Evolutionary conservation across 1,139 yeast genomes (phyloP).

Genomic region (Yamadazyma aaseri): DNA sequence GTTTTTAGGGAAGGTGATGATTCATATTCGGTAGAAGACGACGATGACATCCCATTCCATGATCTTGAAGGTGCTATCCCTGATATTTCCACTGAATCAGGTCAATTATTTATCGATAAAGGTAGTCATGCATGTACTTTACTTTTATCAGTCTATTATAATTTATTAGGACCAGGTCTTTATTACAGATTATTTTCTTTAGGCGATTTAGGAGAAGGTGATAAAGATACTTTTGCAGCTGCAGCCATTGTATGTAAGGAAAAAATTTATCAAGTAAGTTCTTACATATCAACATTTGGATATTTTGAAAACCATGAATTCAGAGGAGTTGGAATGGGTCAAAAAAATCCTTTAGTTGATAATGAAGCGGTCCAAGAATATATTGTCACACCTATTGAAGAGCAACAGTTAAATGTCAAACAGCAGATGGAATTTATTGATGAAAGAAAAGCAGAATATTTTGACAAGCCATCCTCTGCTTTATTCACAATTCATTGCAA

Average conservation of each 20-base stretch:
- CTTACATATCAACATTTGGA: conserved; percentile 33
- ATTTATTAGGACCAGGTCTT: conserved; percentile 55
- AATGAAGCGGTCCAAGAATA: conserved; percentile 12
- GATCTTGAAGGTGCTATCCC: conserved; percentile 59
- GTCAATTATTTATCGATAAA: conserved; percentile 59
- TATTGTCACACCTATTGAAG: conserved; percentile 1
- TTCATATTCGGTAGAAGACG: background rate
- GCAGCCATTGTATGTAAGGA: conserved; percentile 52
- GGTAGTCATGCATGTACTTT: conserved; percentile 52
- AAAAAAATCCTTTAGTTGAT: conserved; percentile 35
- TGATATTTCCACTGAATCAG: conserved; percentile 61
- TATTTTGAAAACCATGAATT: conserved; percentile 25
- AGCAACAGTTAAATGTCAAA: conserved; percentile 3
- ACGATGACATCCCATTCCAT: conserved; percentile 16
- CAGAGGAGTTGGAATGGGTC: conserved; percentile 44
- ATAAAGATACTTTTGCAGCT: conserved; percentile 65
- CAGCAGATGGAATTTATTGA: conserved; percentile 22
- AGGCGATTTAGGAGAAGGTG: conserved; percentile 64
- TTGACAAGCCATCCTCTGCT: conserved; percentile 16
- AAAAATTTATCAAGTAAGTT: conserved; percentile 51
- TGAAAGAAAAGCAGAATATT: conserved; percentile 15
- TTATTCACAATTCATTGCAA: conserved; percentile 35
- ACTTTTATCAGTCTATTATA: conserved; percentile 54
- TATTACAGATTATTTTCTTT: conserved; percentile 55
- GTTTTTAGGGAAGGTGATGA: conserved; percentile 8